These are phyloP conservation scores for Colletotrichum cuscutae DNA, from an alignment of 2,329 filamentous ascomycete genomes.

Conservation along the genomic window DNA sequence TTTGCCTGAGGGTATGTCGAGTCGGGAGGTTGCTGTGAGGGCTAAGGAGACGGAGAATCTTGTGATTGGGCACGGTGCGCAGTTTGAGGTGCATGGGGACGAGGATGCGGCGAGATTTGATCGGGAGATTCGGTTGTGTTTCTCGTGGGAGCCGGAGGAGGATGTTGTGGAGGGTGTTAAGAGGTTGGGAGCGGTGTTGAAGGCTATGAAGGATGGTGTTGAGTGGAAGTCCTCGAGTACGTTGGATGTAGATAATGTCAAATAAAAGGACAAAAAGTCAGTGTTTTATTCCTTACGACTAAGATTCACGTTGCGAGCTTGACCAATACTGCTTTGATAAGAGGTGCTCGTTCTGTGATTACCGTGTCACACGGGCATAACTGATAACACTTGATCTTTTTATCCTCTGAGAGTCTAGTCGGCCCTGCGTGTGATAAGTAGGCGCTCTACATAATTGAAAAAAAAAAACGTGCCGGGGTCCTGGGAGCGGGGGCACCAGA, in stretches of 20 bases:
- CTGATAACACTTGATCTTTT: too few relatives aligned
- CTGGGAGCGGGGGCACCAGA: too few relatives aligned
- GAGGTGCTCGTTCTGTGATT: too few relatives aligned
- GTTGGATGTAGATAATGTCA: conserved; percentile 29
- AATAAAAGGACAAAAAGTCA: conserved; percentile 1
- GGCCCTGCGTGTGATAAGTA: too few relatives aligned
- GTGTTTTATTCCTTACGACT: not conserved
- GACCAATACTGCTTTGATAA: not conserved
- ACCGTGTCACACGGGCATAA: too few relatives aligned
- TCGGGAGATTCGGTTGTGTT: conserved; percentile 72
- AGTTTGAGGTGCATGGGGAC: conserved; percentile 76
- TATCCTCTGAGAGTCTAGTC: too few relatives aligned
- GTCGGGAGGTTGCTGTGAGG: conserved; percentile 64
- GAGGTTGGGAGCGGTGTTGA: conserved; percentile 64
- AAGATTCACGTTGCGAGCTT: not conserved
- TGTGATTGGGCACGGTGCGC: conserved; percentile 72
- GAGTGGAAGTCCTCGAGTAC: conserved; percentile 30
- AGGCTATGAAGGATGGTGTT: conserved; percentile 44
- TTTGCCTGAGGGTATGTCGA: conserved; percentile 63
- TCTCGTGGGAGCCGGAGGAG: conserved; percentile 76
- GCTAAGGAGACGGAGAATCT: conserved; percentile 73
- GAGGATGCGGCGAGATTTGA: conserved; percentile 65
- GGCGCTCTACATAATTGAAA: too few relatives aligned
- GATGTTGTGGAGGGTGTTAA: conserved; percentile 74
- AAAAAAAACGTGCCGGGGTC: too few relatives aligned